phyloP scores from a whole-genome alignment of 192 early-diverging fungal species.

The Coemansia sp. region DNA sequence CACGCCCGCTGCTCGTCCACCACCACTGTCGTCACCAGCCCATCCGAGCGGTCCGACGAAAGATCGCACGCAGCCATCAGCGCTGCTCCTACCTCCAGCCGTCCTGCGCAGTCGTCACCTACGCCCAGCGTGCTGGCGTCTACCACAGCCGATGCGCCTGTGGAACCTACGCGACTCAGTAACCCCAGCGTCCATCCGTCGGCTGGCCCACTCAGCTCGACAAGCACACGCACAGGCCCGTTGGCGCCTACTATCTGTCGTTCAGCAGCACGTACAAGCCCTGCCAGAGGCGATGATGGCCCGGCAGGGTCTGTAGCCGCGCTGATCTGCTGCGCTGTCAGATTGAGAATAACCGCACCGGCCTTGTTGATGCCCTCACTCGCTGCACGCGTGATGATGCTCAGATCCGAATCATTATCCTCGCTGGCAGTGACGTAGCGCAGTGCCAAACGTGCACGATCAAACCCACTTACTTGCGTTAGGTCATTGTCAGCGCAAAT shows the following conservation, averaged over 20 bases:
- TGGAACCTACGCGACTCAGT: constrained; percentile 11
- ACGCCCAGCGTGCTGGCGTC: constrained; percentile 21
- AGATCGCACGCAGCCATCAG: constrained; percentile 32
- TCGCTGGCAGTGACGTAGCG: constrained; percentile 13
- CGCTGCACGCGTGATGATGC: constrained; percentile 4
- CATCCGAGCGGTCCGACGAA: constrained; percentile 81
- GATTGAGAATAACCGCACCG: constrained; percentile 32
- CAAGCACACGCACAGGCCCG: constrained; percentile 46
- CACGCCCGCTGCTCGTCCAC: constrained; percentile 87
- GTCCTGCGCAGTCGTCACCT: constrained; percentile 1
- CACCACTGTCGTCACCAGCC: constrained; percentile 88
- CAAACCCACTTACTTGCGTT: neutral
- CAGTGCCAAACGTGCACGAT: constrained; percentile 37
- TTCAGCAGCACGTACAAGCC: constrained; percentile 17
- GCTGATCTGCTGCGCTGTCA: constrained; percentile 27
- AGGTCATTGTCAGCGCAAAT: constrained; percentile 3
- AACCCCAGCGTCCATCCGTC: constrained; percentile 32
- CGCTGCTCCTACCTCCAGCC: constrained; percentile 25
- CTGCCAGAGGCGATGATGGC: constrained; percentile 4
- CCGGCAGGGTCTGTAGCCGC: constrained; percentile 13
- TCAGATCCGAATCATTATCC: constrained; percentile 8
- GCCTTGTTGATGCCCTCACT: constrained; percentile 20
- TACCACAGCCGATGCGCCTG: constrained; percentile 29
- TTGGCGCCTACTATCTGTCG: constrained; percentile 11
- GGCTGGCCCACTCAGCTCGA: constrained; percentile 16